Base-by-base conservation (phyloP, 2,329 filamentous ascomycete genomes). In the Scleromitrula shiraiana region DNA sequence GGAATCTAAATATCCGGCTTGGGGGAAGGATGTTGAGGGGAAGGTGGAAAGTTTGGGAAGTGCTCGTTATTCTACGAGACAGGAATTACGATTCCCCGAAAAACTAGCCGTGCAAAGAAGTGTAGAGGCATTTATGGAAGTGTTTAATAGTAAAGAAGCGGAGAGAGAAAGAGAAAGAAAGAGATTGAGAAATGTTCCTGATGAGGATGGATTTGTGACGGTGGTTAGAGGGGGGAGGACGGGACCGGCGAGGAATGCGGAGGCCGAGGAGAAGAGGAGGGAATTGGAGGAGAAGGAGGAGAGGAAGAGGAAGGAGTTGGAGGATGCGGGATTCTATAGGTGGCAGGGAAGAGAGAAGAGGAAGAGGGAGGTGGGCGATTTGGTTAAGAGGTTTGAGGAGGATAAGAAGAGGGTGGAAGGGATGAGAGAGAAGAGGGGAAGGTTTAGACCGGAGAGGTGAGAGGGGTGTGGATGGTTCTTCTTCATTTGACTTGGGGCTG, bases 181-280 rank as follows among this genome's bases (percentile, higher is more conserved):
- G 68, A 70, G 77, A 47, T 70, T 83, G 52, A 80, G 87, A 52
- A 83, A 85, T 57, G 82, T 88, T 60, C 88, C 91, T 0, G 93
- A 98, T 65, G 90, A 88, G 62, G 93, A 98, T 65, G 93, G 93
- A 2, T 98, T 98, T 64, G 77, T 97, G 41, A 97, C 90, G 3
- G 93, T 98, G 20, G 85, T 83, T 1, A 77, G 86, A 46, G 89
- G 89, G 22, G 85, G 86, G 32, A 73, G 83, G 50, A 75, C 75
- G 6, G 85, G 83, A n/a, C 82, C 87, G 1, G 89, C 86, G 2
- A 77, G 82, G 46, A 75, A 81, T 53, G 83, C 83, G 57, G 88
- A 85, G 59, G 79, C 82, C 14, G 77, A 81, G 61, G 77, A 80
- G 57, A 74, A 74, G 46, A 70, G 68, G 54, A 68, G 68, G 60